phyloP scores from a whole-genome alignment of 1,284 basidiomycete genomes.

The Agaricales sp. region DNA sequence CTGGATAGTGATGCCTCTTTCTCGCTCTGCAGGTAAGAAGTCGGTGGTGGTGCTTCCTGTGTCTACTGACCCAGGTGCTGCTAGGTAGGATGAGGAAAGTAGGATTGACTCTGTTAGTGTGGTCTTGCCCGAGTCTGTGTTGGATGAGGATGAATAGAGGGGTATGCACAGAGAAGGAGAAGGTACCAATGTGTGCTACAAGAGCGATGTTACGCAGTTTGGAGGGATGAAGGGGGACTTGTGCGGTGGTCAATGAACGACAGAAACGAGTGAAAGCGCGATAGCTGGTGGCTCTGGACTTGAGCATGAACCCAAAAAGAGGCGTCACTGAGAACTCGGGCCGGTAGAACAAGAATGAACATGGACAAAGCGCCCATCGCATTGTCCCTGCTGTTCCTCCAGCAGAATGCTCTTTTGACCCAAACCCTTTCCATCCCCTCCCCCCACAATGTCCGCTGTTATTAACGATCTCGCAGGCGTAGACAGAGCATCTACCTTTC shows the following conservation, averaged over 20 bases:
- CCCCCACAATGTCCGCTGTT: not conserved
- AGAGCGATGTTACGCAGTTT: conserved; percentile 69
- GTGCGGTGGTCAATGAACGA: not conserved
- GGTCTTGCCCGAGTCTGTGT: conserved; percentile 81
- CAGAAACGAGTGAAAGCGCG: not conserved
- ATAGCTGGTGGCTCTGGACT: not conserved
- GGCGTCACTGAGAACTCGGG: not conserved
- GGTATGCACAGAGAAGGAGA: conserved; percentile 2
- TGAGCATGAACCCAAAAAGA: not conserved
- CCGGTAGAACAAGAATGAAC: not conserved
- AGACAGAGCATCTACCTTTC: not conserved
- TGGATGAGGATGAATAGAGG: conserved; percentile 9
- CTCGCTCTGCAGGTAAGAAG: conserved; percentile 82
- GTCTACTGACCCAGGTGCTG: conserved; percentile 73
- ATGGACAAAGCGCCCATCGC: not conserved
- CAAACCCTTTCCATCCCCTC: not conserved
- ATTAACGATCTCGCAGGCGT: not conserved
- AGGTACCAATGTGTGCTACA: conserved; percentile 73
- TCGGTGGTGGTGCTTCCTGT: conserved; percentile 87
- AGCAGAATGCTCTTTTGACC: not conserved
- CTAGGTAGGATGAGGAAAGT: conserved; percentile 65
- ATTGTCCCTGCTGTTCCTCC: not conserved
- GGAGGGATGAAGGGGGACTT: conserved; percentile 17
- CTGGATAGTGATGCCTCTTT: conserved; percentile 87
- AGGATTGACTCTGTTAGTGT: conserved; percentile 85